Evolutionary conservation across 2,329 filamentous ascomycete species (phyloP).

Genomic region (Clarireedia paspali): DNA sequence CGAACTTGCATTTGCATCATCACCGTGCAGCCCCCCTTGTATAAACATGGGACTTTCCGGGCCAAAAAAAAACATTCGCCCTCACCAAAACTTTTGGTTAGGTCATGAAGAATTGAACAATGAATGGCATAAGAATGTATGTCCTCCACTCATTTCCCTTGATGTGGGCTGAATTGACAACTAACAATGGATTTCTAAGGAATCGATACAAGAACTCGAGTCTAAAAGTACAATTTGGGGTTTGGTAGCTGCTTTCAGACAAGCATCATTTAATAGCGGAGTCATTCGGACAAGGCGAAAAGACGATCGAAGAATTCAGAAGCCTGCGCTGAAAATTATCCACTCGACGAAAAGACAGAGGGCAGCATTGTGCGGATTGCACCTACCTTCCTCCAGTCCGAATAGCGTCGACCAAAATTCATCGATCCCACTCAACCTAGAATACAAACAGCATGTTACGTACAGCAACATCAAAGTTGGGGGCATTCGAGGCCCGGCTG

Average conservation of each 20-base stretch:
- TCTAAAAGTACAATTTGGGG: background rate
- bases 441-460: constrained; percentile 1
- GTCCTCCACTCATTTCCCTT: background rate
- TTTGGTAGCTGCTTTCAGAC: background rate
- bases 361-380: background rate
- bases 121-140: background rate
- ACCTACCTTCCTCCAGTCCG: background rate
- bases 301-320: background rate
- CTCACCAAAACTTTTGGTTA: background rate
- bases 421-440: background rate
- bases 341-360: background rate
- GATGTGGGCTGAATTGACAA: background rate
- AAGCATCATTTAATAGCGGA: background rate
- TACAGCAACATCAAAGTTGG: background rate
- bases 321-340: background rate
- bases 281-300: background rate
- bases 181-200: background rate
- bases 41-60: background rate
- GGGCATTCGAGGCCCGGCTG: background rate
- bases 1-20: background rate
- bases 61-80: background rate
- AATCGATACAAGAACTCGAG: background rate
- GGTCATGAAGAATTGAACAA: background rate
- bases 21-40: background rate
- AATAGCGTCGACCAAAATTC: background rate